Conservation (phyloP, 2,329 filamentous ascomycete genomes). For the Fusarium buharicum region DNA sequence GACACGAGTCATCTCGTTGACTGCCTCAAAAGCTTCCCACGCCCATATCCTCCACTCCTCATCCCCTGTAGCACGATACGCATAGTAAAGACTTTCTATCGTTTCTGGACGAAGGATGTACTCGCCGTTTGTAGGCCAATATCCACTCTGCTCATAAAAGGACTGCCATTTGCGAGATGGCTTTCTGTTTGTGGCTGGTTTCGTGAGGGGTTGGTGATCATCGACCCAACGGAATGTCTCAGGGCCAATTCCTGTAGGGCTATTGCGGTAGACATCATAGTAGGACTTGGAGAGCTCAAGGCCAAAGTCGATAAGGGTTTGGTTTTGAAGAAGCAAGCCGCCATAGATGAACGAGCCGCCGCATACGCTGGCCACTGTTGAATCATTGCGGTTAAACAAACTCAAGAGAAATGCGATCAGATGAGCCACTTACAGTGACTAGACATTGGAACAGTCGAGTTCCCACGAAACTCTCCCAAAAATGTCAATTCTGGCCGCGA, state of each 20-base stretch:
- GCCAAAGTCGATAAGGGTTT: constrained; percentile 23
- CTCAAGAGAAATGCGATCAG: not conserved
- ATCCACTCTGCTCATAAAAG: constrained; percentile 31
- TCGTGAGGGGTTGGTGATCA: constrained; percentile 17
- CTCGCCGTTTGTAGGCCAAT: constrained; percentile 16
- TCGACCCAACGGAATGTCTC: constrained; percentile 39
- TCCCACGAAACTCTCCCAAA: constrained; percentile 21
- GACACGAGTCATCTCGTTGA: constrained; percentile 17
- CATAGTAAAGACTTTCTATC: constrained; percentile 33
- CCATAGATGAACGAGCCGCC: constrained; percentile 25
- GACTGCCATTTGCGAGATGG: constrained; percentile 16
- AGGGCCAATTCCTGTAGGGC: constrained; percentile 25
- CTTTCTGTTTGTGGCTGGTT: constrained; percentile 12
- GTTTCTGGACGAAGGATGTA: constrained; percentile 37
- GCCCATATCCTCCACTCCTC: constrained; percentile 30
- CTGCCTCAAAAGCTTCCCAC: constrained; percentile 25
- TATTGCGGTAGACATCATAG: constrained; percentile 34
- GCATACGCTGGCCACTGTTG: constrained; percentile 28
- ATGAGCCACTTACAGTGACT: constrained; percentile 14
- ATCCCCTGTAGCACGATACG: constrained; percentile 32
- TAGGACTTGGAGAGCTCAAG: constrained; percentile 23
- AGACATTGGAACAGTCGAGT: constrained; percentile 16
- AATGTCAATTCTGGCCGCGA: constrained; percentile 16
- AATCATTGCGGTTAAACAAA: not conserved
- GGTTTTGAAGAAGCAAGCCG: constrained; percentile 24